These are phyloP conservation scores for Candida fluviatilis DNA, from an alignment of 805 yeast genomes.

Conservation along the genomic window DNA sequence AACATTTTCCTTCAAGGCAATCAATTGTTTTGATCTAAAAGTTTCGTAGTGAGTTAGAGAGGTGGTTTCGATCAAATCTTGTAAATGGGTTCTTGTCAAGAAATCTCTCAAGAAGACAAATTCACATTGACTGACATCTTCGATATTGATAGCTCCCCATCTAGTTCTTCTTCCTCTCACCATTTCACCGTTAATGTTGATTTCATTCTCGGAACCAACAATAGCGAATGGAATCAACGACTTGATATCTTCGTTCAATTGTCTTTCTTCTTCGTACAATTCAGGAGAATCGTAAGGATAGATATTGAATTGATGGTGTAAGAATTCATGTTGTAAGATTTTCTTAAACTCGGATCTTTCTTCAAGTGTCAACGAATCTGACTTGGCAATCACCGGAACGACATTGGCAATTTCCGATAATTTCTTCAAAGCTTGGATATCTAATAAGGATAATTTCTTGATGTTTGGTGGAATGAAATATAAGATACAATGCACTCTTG, in stretches of 20 bases:
- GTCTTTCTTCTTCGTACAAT: conserved; percentile 66
- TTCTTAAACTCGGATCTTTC: conserved; percentile 81
- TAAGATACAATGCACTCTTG: conserved; percentile 90
- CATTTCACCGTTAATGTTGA: conserved; percentile 69
- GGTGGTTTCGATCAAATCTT: conserved; percentile 93
- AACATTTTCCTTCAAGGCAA: conserved; percentile 91
- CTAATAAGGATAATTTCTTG: conserved; percentile 79
- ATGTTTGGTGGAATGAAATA: conserved; percentile 90
- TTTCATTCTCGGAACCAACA: conserved; percentile 82
- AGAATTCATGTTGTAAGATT: conserved; percentile 71
- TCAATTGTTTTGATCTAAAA: conserved; percentile 89
- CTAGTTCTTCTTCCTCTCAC: conserved; percentile 89
- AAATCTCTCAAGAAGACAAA: conserved; percentile 92
- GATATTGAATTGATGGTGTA: conserved; percentile 64
- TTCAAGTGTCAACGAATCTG: conserved; percentile 81
- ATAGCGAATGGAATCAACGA: conserved; percentile 86
- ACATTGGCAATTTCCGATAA: conserved; percentile 88
- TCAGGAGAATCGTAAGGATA: conserved; percentile 80
- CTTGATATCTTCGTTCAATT: conserved; percentile 69
- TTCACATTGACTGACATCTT: conserved; percentile 93
- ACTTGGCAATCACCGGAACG: conserved; percentile 91
- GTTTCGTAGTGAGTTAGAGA: conserved; percentile 83
- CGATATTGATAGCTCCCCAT: conserved; percentile 93
- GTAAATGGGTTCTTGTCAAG: conserved; percentile 91
- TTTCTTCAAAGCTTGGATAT: conserved; percentile 76